Base-by-base conservation (phyloP, 2,329 filamentous ascomycete species). In the Aspergillus chevalieri region DNA sequence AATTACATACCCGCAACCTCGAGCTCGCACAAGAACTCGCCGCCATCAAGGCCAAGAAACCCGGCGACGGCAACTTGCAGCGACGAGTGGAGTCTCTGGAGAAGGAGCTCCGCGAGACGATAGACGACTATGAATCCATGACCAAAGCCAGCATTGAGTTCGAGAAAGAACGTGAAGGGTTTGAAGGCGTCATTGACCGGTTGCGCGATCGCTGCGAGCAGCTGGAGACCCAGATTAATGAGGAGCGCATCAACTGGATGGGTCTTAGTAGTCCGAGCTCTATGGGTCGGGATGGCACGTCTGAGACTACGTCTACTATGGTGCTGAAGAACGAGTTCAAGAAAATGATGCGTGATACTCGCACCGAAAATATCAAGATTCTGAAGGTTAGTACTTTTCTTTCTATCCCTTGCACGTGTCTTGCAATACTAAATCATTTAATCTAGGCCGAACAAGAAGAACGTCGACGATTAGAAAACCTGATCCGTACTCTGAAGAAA, bases 301-400 rank as follows among this genome's bases (percentile, higher is more conserved):
- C 67, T 12, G 82, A 84, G 55, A 79, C 75, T 8, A 87, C 83
- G 9, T 86, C 83, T 58, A 84, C 82, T 21, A 80, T 80, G 68
- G 83, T 87, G 38, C 63, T 89, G 61, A 83, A 83, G 67, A 84
- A 83, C 54, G 85, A 89, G 65, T 89, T 89, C 65, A 87, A 86
- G 74, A 87, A 85, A 73, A 88, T 88, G 85, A 87, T 88, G 84
- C 78, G 83, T 55, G 84, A 88, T 61, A 82, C 82, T 44, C 79
- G 84, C 53, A 75, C 77, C 1, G 85, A 89, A 65, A 83, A 80
- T 53, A 72, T 82, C 60, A 85, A 79, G 69, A 73, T 78, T 52
- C 63, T 88, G 49, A 82, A 80, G 73, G 85, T 87, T 67, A 71
- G 81, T 73, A 53, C 43, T 47, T 51, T 19, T 34, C 5, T 10